phyloP scores from a whole-genome alignment of 257 asterid species.

The Prunella vulgaris region DNA sequence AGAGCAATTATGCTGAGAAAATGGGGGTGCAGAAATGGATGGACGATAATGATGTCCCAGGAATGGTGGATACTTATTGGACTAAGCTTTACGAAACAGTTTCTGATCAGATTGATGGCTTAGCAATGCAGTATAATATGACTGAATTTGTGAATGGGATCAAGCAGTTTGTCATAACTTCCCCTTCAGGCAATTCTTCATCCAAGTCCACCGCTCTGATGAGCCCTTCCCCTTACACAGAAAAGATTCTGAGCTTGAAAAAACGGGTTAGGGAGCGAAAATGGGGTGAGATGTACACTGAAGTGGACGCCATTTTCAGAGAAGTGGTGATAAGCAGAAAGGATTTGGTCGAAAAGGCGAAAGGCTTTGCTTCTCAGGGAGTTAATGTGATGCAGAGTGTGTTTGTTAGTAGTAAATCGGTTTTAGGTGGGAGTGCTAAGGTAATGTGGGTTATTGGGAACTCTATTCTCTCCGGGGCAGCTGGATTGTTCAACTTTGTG shows the following conservation, averaged over 20 bases:
- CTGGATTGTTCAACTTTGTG: conserved; percentile 65
- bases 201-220: conserved; percentile 44
- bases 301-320: conserved; percentile 57
- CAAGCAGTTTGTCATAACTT: conserved; percentile 56
- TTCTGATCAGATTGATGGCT: conserved; percentile 67
- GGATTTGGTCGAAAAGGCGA: conserved; percentile 86
- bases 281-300: conserved; percentile 75
- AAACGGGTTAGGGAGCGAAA: conserved; percentile 54
- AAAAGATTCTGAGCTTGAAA: conserved; percentile 63
- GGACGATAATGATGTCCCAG: conserved; percentile 91
- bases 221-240: conserved; percentile 68
- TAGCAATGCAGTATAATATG: conserved; percentile 86
- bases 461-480: conserved; percentile 92
- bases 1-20: conserved; percentile 83
- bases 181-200: conserved; percentile 42
- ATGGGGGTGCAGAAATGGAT: conserved; percentile 89
- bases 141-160: conserved; percentile 73
- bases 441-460: conserved; percentile 51
- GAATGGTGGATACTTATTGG: conserved; percentile 77
- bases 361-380: conserved; percentile 85
- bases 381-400: conserved; percentile 71
- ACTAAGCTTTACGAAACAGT: conserved; percentile 74
- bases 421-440: conserved; percentile 77
- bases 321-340: conserved; percentile 65
- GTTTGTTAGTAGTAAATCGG: conserved; percentile 57